phyloP scores from a whole-genome alignment of 1,284 basidiomycete species.

The Sparassis latifolia region DNA sequence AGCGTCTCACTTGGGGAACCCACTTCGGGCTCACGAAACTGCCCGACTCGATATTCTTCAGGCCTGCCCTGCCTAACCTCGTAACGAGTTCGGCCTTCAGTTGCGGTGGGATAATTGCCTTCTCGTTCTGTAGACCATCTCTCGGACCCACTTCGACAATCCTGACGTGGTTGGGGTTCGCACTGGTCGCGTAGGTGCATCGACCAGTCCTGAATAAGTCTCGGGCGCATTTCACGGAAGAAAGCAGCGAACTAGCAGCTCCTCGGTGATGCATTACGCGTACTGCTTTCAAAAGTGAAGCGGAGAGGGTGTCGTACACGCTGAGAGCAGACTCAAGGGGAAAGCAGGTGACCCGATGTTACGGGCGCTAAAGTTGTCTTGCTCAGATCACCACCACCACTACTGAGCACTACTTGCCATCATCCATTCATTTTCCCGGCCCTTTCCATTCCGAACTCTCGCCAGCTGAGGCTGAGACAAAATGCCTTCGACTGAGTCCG shows the following conservation, averaged over 20 bases:
- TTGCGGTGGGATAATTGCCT: slow-evolving; percentile 62
- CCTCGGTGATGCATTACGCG: slow-evolving; percentile 4
- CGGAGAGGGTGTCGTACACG: no score
- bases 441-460: no score
- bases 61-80: slow-evolving; percentile 65
- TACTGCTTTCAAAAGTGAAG: no score
- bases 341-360: no score
- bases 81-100: slow-evolving; percentile 83
- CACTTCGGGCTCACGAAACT: slow-evolving; percentile 92
- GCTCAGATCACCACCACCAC: no score
- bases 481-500: not conserved
- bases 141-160: slow-evolving; percentile 92
- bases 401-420: no score
- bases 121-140: slow-evolving; percentile 93
- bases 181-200: slow-evolving; percentile 13
- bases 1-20: slow-evolving; percentile 78
- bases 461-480: no score
- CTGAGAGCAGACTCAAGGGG: no score
- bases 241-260: slow-evolving; percentile 6
- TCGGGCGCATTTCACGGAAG: not conserved
- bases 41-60: slow-evolving; percentile 78
- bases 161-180: slow-evolving; percentile 38
- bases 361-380: no score
- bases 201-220: not conserved
- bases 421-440: no score